A percentile compares a stretch with the other conserved stretches of the same genome.
Evolutionary conservation across 2,329 filamentous ascomycete species (phyloP).

Genomic region (Ceratocystis harringtonii): DNA sequence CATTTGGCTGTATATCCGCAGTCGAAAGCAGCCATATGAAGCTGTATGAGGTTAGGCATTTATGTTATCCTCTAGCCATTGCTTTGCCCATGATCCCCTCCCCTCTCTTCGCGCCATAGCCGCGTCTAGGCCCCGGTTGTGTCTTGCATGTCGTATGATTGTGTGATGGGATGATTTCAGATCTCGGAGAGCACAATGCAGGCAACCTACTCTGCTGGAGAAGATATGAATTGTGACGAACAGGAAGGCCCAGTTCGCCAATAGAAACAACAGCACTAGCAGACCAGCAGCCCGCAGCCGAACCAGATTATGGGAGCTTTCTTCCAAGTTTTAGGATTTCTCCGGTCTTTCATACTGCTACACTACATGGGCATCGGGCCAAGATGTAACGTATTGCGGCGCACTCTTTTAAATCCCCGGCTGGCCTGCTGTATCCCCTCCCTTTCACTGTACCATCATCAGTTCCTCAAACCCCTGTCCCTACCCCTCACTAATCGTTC

Average conservation of each 20-base stretch:
- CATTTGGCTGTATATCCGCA: no score
- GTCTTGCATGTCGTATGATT: slow-evolving; percentile 1
- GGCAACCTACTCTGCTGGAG: neutral
- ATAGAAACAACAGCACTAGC: no score
- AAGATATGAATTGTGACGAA: neutral
- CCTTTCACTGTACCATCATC: neutral
- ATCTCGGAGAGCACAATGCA: neutral
- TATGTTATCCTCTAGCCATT: neutral
- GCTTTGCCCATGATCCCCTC: neutral
- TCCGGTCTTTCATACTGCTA: neutral
- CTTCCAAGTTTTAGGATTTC: neutral
- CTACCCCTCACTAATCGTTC: slow-evolving; percentile 20
- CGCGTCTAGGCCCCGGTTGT: neutral
- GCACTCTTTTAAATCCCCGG: neutral
- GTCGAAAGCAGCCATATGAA: no score
- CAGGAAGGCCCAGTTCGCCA: no score
- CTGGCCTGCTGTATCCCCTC: neutral
- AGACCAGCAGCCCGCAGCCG: no score
- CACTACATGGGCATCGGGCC: neutral
- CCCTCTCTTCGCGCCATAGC: neutral
- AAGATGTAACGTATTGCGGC: neutral
- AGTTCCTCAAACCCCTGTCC: neutral
- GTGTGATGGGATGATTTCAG: neutral
- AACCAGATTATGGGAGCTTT: no score
- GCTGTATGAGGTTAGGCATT: no score